These are phyloP conservation scores for Xylariaceae sp. DNA, from an alignment of 2,329 filamentous ascomycete species.

Conservation along the genomic window DNA sequence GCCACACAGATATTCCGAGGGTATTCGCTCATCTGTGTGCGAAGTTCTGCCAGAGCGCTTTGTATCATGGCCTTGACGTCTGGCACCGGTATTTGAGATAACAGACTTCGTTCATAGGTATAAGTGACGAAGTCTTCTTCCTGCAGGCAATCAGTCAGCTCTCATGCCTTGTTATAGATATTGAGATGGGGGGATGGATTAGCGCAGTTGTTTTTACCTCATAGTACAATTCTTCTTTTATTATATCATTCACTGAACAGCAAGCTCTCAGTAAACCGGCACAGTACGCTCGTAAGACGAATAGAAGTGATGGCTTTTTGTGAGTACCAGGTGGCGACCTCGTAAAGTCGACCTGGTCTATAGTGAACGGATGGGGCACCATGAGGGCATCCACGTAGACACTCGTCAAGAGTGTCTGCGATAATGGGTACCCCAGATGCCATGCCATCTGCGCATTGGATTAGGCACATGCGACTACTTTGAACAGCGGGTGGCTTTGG, in stretches of 20 bases:
- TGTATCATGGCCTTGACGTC: constrained; percentile 52
- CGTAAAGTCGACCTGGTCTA: constrained; percentile 62
- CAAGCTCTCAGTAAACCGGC: constrained; percentile 79
- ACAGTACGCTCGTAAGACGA: constrained; percentile 78
- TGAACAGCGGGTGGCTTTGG: neutral
- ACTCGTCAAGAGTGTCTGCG: constrained; percentile 90
- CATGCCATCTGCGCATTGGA: constrained; percentile 68
- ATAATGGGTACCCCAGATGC: constrained; percentile 92
- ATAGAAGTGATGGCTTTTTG: constrained; percentile 45
- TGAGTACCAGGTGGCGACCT: constrained; percentile 31
- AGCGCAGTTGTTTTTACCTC: constrained; percentile 55
- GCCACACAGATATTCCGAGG: constrained; percentile 44
- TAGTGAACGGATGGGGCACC: constrained; percentile 58
- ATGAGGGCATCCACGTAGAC: constrained; percentile 82
- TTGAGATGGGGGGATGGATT: neutral
- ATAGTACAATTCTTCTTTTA: constrained; percentile 82
- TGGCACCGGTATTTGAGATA: constrained; percentile 56
- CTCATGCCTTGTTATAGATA: neutral
- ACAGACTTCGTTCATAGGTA: constrained; percentile 74
- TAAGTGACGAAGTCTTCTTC: constrained; percentile 97
- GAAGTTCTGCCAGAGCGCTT: constrained; percentile 36
- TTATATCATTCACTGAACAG: constrained; percentile 67
- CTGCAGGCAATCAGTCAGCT: constrained; percentile 37
- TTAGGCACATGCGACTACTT: constrained; percentile 5
- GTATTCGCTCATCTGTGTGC: constrained; percentile 27